Evolutionary conservation across 495 filamentous ascomycete genomes (phyloP), one percentile per base, ranked within the genome.

Genomic region (Podospora fimiseda): DNA sequence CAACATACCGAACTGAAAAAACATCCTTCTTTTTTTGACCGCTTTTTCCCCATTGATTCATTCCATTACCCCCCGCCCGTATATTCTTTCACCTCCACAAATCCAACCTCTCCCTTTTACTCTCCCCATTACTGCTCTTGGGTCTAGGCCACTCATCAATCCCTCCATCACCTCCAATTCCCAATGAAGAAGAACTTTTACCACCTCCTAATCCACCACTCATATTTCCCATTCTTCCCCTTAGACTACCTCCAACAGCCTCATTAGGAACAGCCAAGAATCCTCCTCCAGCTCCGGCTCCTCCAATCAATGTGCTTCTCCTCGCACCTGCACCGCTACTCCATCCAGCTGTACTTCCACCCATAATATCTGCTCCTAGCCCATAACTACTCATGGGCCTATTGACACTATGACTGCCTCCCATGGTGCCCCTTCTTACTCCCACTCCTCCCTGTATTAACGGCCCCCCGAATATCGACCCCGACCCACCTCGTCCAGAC

Each of bases 241-340:
- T 86, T 85, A n/a, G n/a, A 84, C 86, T 53, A 83, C 85, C 0
- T 87, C 86, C 62, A 18, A n/a, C 11, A 16, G 18, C 16, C 43
- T 59, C 54, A 11, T 67, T 75, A 1, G 89, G 90, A 24, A 96
- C 83, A 7, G 87, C 84, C 39, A 95, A 69, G 68, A 89, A 96
- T 7, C 88, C 87, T 8, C 89, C 87, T 53, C 87, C 86, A 9
- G 85, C 86, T 52, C 85, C 86, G 0, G 86, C 86, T 61, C 90
- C 89, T 2, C 87, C 87, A 20, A 77, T 70, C 20, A 74, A 57
- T 19, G 76, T 62, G 50, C 77, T 79, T 57, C 68, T 69, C 48
- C 78, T 62, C 6, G 71, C 70, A 2, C 73, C 72, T 0, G 63
- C 68, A 7, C 69, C 67, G 16, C 59, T 59, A 48, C 70, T 67